Base-by-base conservation (phyloP, 2,329 filamentous ascomycete species). In the Exophiala viscosa region DNA sequence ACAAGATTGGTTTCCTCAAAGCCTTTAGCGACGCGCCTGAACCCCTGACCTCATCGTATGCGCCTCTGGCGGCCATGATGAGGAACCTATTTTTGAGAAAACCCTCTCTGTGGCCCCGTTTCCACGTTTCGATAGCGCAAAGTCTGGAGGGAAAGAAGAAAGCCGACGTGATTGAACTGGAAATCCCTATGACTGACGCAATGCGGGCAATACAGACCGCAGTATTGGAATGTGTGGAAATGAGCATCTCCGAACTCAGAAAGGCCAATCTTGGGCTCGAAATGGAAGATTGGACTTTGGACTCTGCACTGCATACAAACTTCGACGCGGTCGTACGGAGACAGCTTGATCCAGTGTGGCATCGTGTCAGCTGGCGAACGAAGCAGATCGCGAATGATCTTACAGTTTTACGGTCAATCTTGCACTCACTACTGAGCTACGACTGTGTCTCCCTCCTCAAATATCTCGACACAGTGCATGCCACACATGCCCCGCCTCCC, bases 321-420 rank as follows among this genome's bases (percentile, higher is more conserved):
- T 99, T 99, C 68, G 93, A 97, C 67, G 77, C 88, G 55, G 86
- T 91, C 50, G 84, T 99, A 45, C 82, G 92, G 57, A 82, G 91
- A 52, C 93, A 99, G 69, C 76, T 99, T 14, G 91, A 97, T 65
- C 91, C 92, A 3, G 91, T 97, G 53, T 99, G 93, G 93, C 93
- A 99, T 73, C 84, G 93, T 48, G 88, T 96, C 46, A 96, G 88
- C 68, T 95, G 88, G 79, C 90, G 93, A 70, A 97, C 92, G 2
- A 89, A 87, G 64, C 91, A 96, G 70, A 96, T 99, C 61, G 92
- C 95, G 51, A 87, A 85, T 63, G 93, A 97, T 67, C 70, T 99
- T 61, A 87, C 86, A 0, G 84, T 96, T 14, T 77, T 99, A 34
- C 82, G 92, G 52, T 84, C 83, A 17, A 86, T 97, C 68, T 78